Evolutionary conservation across 441 rosid genomes (phyloP), one percentile per base, ranked within the genome.

Genomic region (Capsella rubella): DNA sequence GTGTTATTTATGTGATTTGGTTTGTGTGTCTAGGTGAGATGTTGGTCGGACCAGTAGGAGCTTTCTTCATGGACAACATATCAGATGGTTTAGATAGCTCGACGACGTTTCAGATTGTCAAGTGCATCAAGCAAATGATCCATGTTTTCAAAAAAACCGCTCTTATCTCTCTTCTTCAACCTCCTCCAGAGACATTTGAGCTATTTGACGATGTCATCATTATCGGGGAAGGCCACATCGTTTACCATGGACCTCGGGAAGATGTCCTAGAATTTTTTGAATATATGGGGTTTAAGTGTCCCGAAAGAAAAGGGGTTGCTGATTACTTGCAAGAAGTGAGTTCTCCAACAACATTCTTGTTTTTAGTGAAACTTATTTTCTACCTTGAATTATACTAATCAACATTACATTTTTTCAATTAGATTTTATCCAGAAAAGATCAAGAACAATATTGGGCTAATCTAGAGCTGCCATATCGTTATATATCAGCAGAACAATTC

Each of bases 81-180:
- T 93, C 98, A 7, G 89, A 91, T 46, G 98, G 98, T 59, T 71
- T 88, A 70, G 97, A 93, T 77, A 89, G 94, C 67, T 88, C 96
- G 3, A 93, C 94, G 3, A 85, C 94, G 14, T 91, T 47, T 61
- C 90, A 89, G 64, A 93, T 93, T 53, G 82, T 89, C 76, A 91
- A 87, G 64, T 89, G 84, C 8, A 71, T 93, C 29, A 87, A 76
- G 84, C 91, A 92, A 56, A 78, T 78, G 61, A 74, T 81, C 64
- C 92, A 90, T 69, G 84, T 89, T 74, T 83, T 90, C 42, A 79
- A 86, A 49, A 89, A 85, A 73, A 94, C 97, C 16, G 91, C 90
- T 18, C 71, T 89, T 42, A 81, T 94, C 27, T 91, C 98, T 37
- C 98, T 94, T 73, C 98, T 92, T 45, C 97, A 94, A 82, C 98